Evolutionary conservation across 768 basidiomycete genomes (phyloP).

Genomic region (Cyclocybe cylindracea): DNA sequence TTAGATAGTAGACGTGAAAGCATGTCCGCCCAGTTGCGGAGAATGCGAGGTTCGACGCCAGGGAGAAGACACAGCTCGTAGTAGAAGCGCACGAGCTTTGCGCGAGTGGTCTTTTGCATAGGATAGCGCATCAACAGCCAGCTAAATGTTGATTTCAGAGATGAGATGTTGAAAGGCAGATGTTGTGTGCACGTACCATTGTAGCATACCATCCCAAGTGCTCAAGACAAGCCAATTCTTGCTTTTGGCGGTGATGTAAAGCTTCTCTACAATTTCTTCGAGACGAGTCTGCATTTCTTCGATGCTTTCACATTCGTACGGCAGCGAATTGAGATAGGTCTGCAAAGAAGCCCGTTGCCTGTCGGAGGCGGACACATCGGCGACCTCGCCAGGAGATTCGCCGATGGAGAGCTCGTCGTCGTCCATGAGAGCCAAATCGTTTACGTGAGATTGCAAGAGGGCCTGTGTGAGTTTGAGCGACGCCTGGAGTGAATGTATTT

Average conservation of each 20-base stretch:
- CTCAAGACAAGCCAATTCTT: constrained; percentile 75
- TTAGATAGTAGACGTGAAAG: constrained; percentile 67
- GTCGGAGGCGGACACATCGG: constrained; percentile 46
- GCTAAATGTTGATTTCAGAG: constrained; percentile 34
- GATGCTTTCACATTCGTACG: constrained; percentile 71
- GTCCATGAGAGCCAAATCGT: constrained; percentile 43
- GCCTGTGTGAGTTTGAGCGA: constrained; percentile 10
- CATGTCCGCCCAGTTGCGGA: constrained; percentile 80
- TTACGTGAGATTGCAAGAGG: constrained; percentile 7
- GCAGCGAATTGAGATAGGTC: constrained; percentile 66
- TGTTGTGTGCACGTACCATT: constrained; percentile 50
- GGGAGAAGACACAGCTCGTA: constrained; percentile 79
- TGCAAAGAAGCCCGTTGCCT: constrained; percentile 63
- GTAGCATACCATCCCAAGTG: constrained; percentile 79
- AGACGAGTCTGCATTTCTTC: constrained; percentile 73
- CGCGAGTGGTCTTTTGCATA: constrained; percentile 65
- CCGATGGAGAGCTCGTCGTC: constrained; percentile 56
- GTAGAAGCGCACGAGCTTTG: constrained; percentile 73
- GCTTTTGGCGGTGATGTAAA: constrained; percentile 68
- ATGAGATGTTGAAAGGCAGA: neutral
- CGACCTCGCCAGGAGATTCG: constrained; percentile 36
- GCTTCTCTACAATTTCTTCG: constrained; percentile 67
- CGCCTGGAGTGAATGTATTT: constrained; percentile 3
- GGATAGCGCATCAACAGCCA: constrained; percentile 86
- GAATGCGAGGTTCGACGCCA: constrained; percentile 70